phyloP scores from a whole-genome alignment of 1,284 basidiomycete genomes.

The Heterobasidion occidentale region DNA sequence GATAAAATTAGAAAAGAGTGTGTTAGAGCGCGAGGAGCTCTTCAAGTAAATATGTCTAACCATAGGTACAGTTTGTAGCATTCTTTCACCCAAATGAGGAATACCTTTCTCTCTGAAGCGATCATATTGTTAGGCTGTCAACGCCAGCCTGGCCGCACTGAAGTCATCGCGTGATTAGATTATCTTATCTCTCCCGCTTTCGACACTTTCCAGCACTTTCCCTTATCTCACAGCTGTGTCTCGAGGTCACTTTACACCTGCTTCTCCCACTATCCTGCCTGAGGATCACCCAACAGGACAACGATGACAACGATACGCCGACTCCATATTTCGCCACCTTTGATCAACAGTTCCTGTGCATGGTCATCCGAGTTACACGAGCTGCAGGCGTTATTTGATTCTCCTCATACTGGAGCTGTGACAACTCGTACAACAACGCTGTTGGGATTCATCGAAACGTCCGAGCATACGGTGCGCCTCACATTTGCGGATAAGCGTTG shows the following conservation, averaged over 20 bases:
- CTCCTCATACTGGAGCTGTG: conserved; percentile 62
- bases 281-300: background rate
- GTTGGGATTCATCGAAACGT: conserved; percentile 57
- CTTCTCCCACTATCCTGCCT: no score
- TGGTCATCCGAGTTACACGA: conserved; percentile 68
- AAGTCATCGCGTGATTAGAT: no score
- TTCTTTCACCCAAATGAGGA: background rate
- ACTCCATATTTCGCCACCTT: conserved; percentile 43
- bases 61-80: background rate
- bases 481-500: background rate
- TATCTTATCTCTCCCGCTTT: no score
- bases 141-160: background rate
- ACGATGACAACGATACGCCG: conserved; percentile 43
- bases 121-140: background rate
- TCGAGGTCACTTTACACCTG: no score
- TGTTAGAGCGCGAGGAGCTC: conserved; percentile 83
- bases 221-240: no score
- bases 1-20: conserved; percentile 88
- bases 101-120: background rate
- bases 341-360: conserved; percentile 70
- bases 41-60: conserved; percentile 36
- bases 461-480: conserved; percentile 44
- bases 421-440: conserved; percentile 70
- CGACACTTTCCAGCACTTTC: no score
- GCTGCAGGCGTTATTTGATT: conserved; percentile 55